Evolutionary conservation across 495 filamentous ascomycete species (phyloP).

Genomic region (Penicillium subrubescens): DNA sequence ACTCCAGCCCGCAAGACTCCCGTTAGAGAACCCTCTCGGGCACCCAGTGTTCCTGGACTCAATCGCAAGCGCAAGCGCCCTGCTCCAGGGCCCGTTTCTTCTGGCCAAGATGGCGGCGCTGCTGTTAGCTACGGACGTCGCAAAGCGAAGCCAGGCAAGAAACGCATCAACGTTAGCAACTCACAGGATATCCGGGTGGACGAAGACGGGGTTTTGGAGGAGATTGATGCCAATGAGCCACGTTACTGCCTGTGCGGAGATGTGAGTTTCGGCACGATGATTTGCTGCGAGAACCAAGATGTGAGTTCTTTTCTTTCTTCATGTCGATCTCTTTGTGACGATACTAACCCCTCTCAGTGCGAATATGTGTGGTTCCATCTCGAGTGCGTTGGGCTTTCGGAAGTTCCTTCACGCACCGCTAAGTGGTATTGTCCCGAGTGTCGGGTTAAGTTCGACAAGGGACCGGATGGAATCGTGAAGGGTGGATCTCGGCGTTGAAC

Average conservation of each 20-base stretch:
- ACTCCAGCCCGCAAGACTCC: slow-evolving; percentile 55
- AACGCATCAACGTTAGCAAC: slow-evolving; percentile 46
- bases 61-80: slow-evolving; percentile 65
- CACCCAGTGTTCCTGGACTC: slow-evolving; percentile 48
- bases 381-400: slow-evolving; percentile 76
- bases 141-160: slow-evolving; percentile 70
- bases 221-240: slow-evolving; percentile 85
- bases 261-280: slow-evolving; percentile 93
- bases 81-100: slow-evolving; percentile 72
- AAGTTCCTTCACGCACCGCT: slow-evolving; percentile 71
- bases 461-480: slow-evolving; percentile 44
- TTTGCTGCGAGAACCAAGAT: slow-evolving; percentile 87
- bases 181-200: slow-evolving; percentile 48
- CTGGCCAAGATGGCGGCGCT: slow-evolving; percentile 69
- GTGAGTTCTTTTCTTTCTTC: slow-evolving; percentile 56
- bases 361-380: slow-evolving; percentile 91
- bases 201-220: slow-evolving; percentile 58
- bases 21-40: slow-evolving; percentile 51
- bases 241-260: slow-evolving; percentile 89
- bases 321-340: slow-evolving; percentile 12
- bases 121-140: slow-evolving; percentile 78
- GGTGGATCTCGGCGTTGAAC: slow-evolving; percentile 36
- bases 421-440: slow-evolving; percentile 98
- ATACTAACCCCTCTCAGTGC: slow-evolving; percentile 53
- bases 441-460: slow-evolving; percentile 63